Base-by-base conservation (phyloP, 2,329 filamentous ascomycete genomes). In the Botryotinia globosa region DNA sequence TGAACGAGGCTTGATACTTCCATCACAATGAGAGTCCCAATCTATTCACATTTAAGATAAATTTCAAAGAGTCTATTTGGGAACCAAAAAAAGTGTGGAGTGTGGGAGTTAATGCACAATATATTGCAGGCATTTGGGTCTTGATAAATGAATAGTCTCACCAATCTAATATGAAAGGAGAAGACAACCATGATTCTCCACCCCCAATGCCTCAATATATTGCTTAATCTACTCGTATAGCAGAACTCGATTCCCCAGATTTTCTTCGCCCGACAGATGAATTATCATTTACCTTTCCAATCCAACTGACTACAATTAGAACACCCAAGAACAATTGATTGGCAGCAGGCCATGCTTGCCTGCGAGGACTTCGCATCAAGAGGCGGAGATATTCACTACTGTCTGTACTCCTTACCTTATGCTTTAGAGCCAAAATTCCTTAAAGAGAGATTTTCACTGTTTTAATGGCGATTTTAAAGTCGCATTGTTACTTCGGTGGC, bases 31-130 rank as follows among this genome's bases (percentile, higher is more conserved):
- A 16, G 12, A 14, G 5, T 51, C 25, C 12, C 48, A 7, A 51
- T 7, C n/a, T 51, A 51, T 51, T 16, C 12, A 7, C 10, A n/a
- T 51, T n/a, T 14, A 6, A n/a, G 9, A n/a, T 4, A n/a, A 3
- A n/a, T 5, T n/a, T n/a, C 16, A 1, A 58, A 20, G 32, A 1
- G 12, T 32, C 20, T 6, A 51, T 14, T 10, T 51, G 25, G 4
- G 45, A 51, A n/a, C 10, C 25, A 51, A 16, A 51, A 4, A n/a
- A 6, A 16, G 25, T 51, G 25, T n/a, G 1, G 56, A 25, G 22
- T 2, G 2, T 16, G 1, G 34, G 2, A 6, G 6, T 25, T 4
- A 61, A n/a, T 4, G 1, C 6, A 61, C 12, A n/a, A 1, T 0
- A 22, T 1, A 18, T 37, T 14, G 12, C 14, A n/a, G 2, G 25